Evolutionary conservation across 2,329 filamentous ascomycete species (phyloP).

Genomic region (Colletotrichum caudatum): DNA sequence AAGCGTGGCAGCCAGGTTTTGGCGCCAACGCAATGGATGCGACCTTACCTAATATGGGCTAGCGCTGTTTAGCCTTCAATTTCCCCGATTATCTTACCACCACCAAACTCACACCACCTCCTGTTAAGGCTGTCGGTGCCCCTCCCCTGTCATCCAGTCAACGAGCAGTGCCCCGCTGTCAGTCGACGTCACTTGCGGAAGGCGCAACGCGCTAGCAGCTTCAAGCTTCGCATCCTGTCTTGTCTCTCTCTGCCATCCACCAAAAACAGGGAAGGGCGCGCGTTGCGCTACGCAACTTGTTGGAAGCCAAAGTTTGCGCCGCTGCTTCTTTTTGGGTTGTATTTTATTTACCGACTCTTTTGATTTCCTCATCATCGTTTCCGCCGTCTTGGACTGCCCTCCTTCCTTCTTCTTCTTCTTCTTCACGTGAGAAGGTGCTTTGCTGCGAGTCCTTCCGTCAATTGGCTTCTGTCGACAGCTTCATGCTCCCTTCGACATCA

Average conservation of each 20-base stretch:
- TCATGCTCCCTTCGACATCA: background rate
- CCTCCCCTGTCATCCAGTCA: background rate
- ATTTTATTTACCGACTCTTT: background rate
- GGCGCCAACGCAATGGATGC: conserved; percentile 11
- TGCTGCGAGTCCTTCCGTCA: background rate
- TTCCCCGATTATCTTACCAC: conserved; percentile 13
- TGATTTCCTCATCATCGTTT: background rate
- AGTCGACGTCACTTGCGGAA: conserved; percentile 34
- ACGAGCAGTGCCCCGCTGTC: conserved; percentile 15
- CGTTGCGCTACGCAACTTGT: conserved; percentile 1
- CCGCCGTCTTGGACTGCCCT: background rate
- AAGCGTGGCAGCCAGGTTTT: conserved; percentile 34
- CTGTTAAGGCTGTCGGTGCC: background rate
- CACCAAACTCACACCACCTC: fast-evolving
- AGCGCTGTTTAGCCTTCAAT: background rate
- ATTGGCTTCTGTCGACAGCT: background rate
- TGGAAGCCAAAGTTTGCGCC: conserved; percentile 1
- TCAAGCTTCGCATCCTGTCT: background rate
- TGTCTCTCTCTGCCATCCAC: background rate
- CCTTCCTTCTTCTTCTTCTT: background rate
- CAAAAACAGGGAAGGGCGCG: conserved; percentile 31
- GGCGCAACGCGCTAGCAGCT: conserved; percentile 15
- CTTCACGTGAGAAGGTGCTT: background rate
- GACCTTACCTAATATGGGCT: background rate
- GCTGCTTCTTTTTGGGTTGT: background rate